Percentiles rank a stretch among this genome's conserved stretches.
phyloP scores from a whole-genome alignment of 768 basidiomycete genomes.

The Mrakia blollopis region DNA sequence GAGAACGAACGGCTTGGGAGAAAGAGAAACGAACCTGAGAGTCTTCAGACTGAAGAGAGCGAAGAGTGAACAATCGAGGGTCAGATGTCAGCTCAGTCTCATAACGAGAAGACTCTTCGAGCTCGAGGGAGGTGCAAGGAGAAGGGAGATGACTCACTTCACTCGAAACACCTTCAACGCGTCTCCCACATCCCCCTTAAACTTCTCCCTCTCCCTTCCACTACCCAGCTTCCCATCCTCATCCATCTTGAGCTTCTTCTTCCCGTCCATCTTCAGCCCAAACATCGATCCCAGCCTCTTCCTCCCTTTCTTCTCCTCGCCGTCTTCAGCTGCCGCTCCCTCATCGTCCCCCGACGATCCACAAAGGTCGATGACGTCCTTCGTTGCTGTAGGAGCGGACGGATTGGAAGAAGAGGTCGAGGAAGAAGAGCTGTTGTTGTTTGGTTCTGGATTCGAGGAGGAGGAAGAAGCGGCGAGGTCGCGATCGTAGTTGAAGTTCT shows the following conservation, averaged over 20 bases:
- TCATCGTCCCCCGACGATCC: slow-evolving; percentile 2
- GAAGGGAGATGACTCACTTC: not conserved
- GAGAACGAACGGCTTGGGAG: not conserved
- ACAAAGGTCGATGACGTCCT: not conserved
- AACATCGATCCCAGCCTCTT: not conserved
- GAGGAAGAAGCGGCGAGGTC: slow-evolving; percentile 2
- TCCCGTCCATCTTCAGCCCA: not conserved
- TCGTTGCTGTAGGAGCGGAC: not conserved
- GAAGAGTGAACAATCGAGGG: not conserved
- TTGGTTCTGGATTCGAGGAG: not conserved
- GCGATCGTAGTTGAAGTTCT: not conserved
- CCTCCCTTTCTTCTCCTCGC: not conserved
- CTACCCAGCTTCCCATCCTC: not conserved
- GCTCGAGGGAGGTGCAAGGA: too few relatives aligned
- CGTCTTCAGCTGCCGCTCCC: not conserved
- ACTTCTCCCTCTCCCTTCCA: not conserved
- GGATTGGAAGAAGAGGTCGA: not conserved
- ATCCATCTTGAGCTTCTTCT: slow-evolving; percentile 5
- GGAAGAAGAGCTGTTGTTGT: too few relatives aligned
- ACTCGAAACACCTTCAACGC: slow-evolving; percentile 19
- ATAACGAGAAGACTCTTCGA: not conserved
- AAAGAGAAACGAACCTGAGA: slow-evolving; percentile 8
- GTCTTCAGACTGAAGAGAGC: slow-evolving; percentile 7
- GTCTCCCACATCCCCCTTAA: not conserved
- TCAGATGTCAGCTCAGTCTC: not conserved